Percentiles rank a stretch among this genome's conserved stretches.
phyloP scores from a whole-genome alignment of 2,329 filamentous ascomycete species.

The Colletotrichum australisinense region DNA sequence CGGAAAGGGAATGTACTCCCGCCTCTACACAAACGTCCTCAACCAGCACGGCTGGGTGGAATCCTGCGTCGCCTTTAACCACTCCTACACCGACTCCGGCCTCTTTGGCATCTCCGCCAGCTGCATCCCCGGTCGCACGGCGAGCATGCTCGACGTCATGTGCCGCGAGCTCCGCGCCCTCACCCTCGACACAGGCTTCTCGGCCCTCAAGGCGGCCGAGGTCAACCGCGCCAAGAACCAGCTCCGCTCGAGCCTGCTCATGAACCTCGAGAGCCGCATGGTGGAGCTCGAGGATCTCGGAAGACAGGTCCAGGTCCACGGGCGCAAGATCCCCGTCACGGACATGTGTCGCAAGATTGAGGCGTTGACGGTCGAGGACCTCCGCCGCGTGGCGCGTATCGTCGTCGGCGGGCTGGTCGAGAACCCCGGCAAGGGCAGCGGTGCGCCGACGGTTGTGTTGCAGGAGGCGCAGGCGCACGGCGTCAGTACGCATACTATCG shows the following conservation, averaged over 20 bases:
- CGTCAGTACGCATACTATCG: conserved; percentile 73
- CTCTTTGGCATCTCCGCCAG: conserved; percentile 93
- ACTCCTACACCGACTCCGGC: conserved; percentile 95
- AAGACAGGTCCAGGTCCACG: conserved; percentile 96
- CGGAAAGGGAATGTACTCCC: conserved; percentile 99
- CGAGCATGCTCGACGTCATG: conserved; percentile 93
- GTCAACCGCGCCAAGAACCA: conserved; percentile 97
- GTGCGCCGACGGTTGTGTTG: conserved; percentile 91
- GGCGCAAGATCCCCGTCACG: conserved; percentile 87
- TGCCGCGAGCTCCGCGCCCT: conserved; percentile 87
- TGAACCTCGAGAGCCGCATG: conserved; percentile 98
- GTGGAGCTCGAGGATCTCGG: conserved; percentile 97
- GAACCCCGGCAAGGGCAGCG: conserved; percentile 83
- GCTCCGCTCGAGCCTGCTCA: conserved; percentile 86
- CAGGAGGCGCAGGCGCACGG: conserved; percentile 88
- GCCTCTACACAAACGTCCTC: conserved; percentile 95
- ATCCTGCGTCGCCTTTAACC: conserved; percentile 95
- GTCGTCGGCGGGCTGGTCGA: conserved; percentile 82
- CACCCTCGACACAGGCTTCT: conserved; percentile 79
- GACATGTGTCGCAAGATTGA: conserved; percentile 96
- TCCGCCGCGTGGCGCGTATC: conserved; percentile 81
- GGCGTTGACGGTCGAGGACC: conserved; percentile 80
- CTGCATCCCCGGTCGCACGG: conserved; percentile 82
- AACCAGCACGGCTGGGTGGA: conserved; percentile 99
- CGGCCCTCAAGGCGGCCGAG: conserved; percentile 78